Evolutionary conservation across 1,284 basidiomycete species (phyloP).

Genomic region (Boletellus dicymbophilus): DNA sequence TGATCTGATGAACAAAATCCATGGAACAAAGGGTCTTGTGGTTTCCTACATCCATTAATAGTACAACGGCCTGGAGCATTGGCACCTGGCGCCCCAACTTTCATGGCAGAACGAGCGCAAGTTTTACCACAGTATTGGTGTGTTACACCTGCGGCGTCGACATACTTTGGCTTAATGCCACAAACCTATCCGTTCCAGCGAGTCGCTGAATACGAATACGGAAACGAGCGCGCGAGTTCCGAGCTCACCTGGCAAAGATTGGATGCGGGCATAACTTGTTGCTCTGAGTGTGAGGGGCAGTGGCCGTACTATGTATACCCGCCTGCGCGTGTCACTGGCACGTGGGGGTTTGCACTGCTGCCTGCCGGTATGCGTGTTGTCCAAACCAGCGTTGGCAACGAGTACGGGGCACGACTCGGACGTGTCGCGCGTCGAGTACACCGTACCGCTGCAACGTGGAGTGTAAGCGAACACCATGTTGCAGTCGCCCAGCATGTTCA

Average conservation of each 20-base stretch:
- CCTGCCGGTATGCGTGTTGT: constrained; percentile 1
- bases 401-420: constrained; percentile 15
- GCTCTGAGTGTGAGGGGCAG: background rate
- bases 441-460: constrained; percentile 25
- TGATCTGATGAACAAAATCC: constrained; percentile 60
- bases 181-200: constrained; percentile 44
- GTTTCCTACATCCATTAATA: constrained; percentile 49
- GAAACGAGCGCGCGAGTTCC: constrained; percentile 15
- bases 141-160: constrained; percentile 50
- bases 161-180: constrained; percentile 57
- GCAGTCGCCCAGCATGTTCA: constrained; percentile 8
- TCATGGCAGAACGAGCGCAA: constrained; percentile 46
- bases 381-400: constrained; percentile 7
- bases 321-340: constrained; percentile 10
- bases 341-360: constrained; percentile 26
- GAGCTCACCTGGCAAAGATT: constrained; percentile 30
- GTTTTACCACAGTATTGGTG: constrained; percentile 63
- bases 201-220: constrained; percentile 2
- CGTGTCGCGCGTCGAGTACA: constrained; percentile 21
- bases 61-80: constrained; percentile 34
- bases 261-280: constrained; percentile 17
- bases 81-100: constrained; percentile 25
- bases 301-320: constrained; percentile 25
- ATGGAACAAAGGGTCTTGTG: constrained; percentile 46
- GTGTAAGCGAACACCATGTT: constrained; percentile 16